Base-by-base conservation (phyloP, 177 flowering plant genomes). In the Vitis hybrid region DNA sequence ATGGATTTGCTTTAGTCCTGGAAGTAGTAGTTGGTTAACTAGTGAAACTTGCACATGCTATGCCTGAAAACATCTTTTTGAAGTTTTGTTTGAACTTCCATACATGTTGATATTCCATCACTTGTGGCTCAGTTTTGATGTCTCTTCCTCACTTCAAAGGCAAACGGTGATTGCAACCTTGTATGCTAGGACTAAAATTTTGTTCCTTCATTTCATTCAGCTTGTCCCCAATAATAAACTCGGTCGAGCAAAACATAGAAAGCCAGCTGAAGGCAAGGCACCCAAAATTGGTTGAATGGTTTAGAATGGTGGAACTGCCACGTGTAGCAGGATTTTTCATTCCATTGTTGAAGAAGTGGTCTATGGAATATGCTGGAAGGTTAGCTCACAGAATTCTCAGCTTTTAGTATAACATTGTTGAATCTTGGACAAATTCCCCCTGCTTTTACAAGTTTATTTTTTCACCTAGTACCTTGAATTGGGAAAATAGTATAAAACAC, bases 341-440 rank as follows among this genome's bases (percentile, higher is more conserved):
- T 71, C 87, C 88, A 20, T 58, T 80, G 54, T 68, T 86, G 72
- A 78, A 77, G 75, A 78, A 77, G 70, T 83, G 86, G 88, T 82
- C 82, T n/a, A 50, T 73, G 67, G 88, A 87, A 69, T 81, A 75
- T 68, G 80, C 81, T 10, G 82, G 78, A 79, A 81, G 94, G 94
- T 89, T 69, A 67, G 82, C 19, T 50, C 45, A 59, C 20, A 34
- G 10, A 62, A 50, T 10, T 54, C 50, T 53, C 26, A 10, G 22
- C 64, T 31, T 70, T 39, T 54, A 57, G 61, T 52, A 64, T 60
- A 8, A 52, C n/a, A 12, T 16, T 56, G 31, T 58, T 68, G 34
- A 13, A 10, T 31, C 59, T 12, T 29, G 15, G 29, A 52, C 31
- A 12, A 61, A 48, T 11, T 61, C 2, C 15, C 64, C 6, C 10